Percentiles rank a stretch among this genome's conserved stretches.
These are phyloP conservation scores for Volvox africanus DNA, from an alignment of 139 green algal genomes.

Conservation along the genomic window DNA sequence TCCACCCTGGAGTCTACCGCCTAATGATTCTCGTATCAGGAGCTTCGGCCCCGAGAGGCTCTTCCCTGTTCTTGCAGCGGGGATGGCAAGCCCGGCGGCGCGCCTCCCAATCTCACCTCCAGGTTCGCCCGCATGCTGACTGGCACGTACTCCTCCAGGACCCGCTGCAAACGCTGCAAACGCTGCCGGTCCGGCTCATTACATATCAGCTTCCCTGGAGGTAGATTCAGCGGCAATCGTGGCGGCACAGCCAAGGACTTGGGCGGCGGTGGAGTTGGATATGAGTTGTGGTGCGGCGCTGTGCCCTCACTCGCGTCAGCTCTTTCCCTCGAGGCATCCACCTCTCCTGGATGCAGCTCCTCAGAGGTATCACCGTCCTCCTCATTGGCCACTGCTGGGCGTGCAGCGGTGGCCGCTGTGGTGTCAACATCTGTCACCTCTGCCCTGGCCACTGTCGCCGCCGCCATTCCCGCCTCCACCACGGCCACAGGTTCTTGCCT, in stretches of 20 bases:
- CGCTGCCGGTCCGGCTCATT: conserved; percentile 67
- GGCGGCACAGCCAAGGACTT: not conserved
- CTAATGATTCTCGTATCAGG: no score
- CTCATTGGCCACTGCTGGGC: not conserved
- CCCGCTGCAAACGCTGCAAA: conserved; percentile 50
- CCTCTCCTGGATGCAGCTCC: not conserved
- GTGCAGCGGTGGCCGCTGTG: no score
- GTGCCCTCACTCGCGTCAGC: no score
- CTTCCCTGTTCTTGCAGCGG: no score
- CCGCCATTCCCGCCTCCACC: not conserved
- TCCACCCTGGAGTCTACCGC: no score
- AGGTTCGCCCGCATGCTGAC: conserved; percentile 10
- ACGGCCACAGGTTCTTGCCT: not conserved
- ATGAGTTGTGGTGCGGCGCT: not conserved
- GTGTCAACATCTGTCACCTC: not conserved
- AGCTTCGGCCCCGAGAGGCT: no score
- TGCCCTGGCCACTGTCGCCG: not conserved
- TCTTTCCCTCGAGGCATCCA: not conserved
- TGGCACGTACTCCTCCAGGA: conserved; percentile 69
- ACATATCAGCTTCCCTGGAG: conserved; percentile 55
- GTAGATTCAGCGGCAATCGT: not conserved
- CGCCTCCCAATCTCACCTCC: not conserved
- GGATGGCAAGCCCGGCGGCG: no score
- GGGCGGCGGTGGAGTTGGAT: not conserved
- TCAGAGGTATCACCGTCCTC: not conserved